Conservation (phyloP, 495 filamentous ascomycete species). For the Podospora appendiculata region DNA sequence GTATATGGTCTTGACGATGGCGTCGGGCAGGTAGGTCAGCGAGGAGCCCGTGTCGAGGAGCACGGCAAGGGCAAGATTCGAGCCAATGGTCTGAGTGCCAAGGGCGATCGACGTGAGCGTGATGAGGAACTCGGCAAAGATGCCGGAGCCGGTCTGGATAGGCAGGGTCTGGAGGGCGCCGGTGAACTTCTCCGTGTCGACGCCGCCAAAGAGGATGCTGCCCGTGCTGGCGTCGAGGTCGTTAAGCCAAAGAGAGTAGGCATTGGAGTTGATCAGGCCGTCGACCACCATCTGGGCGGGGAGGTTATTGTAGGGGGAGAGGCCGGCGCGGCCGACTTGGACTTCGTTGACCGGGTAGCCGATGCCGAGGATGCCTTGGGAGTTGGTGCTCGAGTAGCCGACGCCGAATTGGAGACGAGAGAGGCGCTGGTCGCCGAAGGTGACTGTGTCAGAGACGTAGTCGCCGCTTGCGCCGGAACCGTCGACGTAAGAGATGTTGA, state of each 20-base stretch:
- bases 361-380: conserved; percentile 81
- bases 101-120: conserved; percentile 54
- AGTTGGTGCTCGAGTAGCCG: conserved; percentile 64
- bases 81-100: conserved; percentile 38
- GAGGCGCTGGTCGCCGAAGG: conserved; percentile 55
- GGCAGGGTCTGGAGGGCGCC: conserved; percentile 70
- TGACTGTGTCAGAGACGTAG: conserved; percentile 74
- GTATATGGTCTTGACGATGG: conserved; percentile 57
- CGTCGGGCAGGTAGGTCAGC: conserved; percentile 78
- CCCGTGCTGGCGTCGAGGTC: conserved; percentile 69
- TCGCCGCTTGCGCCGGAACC: conserved; percentile 73
- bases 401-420: conserved; percentile 75
- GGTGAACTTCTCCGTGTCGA: conserved; percentile 72
- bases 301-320: conserved; percentile 66
- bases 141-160: conserved; percentile 51
- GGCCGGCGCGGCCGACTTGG: conserved; percentile 53
- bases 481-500: conserved; percentile 91
- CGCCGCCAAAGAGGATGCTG: conserved; percentile 83
- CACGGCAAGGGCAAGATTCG: conserved; percentile 56
- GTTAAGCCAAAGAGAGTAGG: conserved; percentile 87
- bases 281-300: conserved; percentile 64
- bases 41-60: conserved; percentile 88
- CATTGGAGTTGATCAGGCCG: conserved; percentile 66
- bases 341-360: conserved; percentile 84
- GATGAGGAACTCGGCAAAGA: conserved; percentile 72